A percentile compares a stretch with the other conserved stretches of the same genome.
Conservation (phyloP, 768 basidiomycete genomes). For the Russula abietina region DNA sequence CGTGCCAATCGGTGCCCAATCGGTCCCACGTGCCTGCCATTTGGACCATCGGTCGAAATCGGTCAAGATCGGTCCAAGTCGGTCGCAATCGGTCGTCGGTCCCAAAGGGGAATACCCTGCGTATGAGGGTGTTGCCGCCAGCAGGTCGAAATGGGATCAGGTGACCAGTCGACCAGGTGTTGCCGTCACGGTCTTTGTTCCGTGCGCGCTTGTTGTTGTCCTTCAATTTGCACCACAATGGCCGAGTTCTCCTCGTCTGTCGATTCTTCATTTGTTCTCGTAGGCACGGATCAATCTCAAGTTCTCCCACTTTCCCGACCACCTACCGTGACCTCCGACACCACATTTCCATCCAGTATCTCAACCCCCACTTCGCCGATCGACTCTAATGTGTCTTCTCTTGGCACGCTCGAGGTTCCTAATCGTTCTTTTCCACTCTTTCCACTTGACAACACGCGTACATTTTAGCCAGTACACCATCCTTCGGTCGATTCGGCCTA, state of each 20-base stretch:
- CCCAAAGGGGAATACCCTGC: too few species aligned
- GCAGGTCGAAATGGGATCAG: too few species aligned
- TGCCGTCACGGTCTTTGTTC: too few species aligned
- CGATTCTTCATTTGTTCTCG: constrained; percentile 15
- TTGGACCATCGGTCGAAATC: too few species aligned
- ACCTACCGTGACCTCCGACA: constrained; percentile 12
- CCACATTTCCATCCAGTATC: constrained; percentile 19
- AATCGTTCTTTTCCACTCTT: background rate
- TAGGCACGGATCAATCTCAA: constrained; percentile 16
- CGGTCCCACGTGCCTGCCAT: too few species aligned
- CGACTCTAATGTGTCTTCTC: constrained; percentile 14
- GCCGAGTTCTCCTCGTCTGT: constrained; percentile 2
- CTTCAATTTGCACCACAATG: constrained; percentile 1
- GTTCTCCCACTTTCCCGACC: constrained; percentile 7
- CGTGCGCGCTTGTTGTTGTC: background rate
- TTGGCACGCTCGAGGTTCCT: constrained; percentile 13
- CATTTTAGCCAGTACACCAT: constrained; percentile 31
- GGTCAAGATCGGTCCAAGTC: too few species aligned
- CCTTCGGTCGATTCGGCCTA: constrained; percentile 45
- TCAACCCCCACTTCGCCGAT: constrained; percentile 18
- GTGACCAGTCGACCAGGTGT: too few species aligned
- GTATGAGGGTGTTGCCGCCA: too few species aligned
- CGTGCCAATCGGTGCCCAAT: too few species aligned
- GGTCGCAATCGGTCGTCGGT: too few species aligned
- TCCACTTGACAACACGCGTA: background rate